Base-by-base conservation (phyloP, 345 rosid genomes). In the Aquilaria yunnanensis region DNA sequence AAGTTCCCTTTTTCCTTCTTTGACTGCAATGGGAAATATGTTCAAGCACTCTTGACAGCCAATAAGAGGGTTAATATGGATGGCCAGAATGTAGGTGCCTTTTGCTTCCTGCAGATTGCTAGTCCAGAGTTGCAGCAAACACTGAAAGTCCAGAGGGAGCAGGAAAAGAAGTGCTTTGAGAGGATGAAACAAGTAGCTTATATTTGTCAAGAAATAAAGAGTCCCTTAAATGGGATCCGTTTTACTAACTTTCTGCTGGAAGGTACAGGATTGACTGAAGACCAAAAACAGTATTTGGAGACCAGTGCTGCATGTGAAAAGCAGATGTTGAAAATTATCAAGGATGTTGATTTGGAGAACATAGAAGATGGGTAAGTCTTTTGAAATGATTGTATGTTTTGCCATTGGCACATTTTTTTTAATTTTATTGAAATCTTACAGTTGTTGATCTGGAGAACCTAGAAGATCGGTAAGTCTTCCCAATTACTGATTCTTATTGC, bases 51-150 rank as follows among this genome's bases (percentile, higher is more conserved):
- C 47, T 69, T 95, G 74, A 95, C 99, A 14, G 90, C 95, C 41
- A 95, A 87, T 74, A 87, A 83, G 80, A 85, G 96, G 75, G 74
- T 83, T 43, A 81, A 79, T 66, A 68, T 81, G 70, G 94, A 80
- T 0, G 96, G 94, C 33, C 70, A 87, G 73, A 79, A 82, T 57
- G 77, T 87, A 43, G 97, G 97, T 54, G 99, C 94, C 67, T 91
- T 95, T 75, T 91, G 97, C 80, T 91, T 91, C 81, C 69, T 95
- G 87, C 99, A 91, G 80, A 85, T 89, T 72, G 90, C 96, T 16
- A 95, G 96, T 78, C 86, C 83, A 0, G 99, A 95, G 77, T 71
- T 95, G 82, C 97, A 89, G 70, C 90, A 89, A 67, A 85, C 94
- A 59, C 77, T 95, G 72, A 82, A 76, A 51, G 70, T 83, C 68